These are phyloP conservation scores for Saturnispora quitensis DNA, from an alignment of 805 yeast genomes.

Conservation along the genomic window DNA sequence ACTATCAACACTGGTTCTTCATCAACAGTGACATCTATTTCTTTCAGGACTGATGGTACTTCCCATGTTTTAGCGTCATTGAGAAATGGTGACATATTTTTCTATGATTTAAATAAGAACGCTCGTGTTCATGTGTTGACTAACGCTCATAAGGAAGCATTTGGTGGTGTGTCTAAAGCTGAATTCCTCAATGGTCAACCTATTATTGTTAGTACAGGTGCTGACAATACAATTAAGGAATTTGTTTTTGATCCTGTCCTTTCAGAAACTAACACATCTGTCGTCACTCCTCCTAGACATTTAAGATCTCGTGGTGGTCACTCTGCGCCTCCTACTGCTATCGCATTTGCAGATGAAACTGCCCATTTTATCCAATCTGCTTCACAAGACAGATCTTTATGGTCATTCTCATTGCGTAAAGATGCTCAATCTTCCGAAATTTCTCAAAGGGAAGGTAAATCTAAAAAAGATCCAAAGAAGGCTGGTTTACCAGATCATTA, in stretches of 20 bases:
- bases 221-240: conserved; percentile 83
- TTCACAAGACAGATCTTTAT: conserved; percentile 74
- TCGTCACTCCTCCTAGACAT: conserved; percentile 83
- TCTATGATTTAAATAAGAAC: conserved; percentile 69
- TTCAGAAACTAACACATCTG: conserved; percentile 49
- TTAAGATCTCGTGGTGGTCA: conserved; percentile 97
- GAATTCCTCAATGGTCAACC: conserved; percentile 87
- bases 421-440: conserved; percentile 94
- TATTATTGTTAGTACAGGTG: conserved; percentile 79
- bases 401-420: conserved; percentile 89
- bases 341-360: conserved; percentile 62
- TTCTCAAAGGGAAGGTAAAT: conserved; percentile 56
- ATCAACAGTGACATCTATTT: conserved; percentile 46
- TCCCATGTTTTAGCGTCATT: conserved; percentile 77
- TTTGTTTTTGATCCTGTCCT: conserved; percentile 89
- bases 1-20: conserved; percentile 37
- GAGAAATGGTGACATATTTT: conserved; percentile 71
- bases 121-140: conserved; percentile 69
- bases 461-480: conserved; percentile 38
- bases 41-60: conserved; percentile 88
- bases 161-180: conserved; percentile 71
- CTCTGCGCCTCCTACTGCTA: conserved; percentile 73
- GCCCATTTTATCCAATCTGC: conserved; percentile 84
- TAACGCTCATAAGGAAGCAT: conserved; percentile 59
- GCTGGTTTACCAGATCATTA: conserved; percentile 48